Percentiles rank a stretch among this genome's conserved stretches.
phyloP scores from a whole-genome alignment of 1,284 basidiomycete genomes.

The Cerioporus squamosus region DNA sequence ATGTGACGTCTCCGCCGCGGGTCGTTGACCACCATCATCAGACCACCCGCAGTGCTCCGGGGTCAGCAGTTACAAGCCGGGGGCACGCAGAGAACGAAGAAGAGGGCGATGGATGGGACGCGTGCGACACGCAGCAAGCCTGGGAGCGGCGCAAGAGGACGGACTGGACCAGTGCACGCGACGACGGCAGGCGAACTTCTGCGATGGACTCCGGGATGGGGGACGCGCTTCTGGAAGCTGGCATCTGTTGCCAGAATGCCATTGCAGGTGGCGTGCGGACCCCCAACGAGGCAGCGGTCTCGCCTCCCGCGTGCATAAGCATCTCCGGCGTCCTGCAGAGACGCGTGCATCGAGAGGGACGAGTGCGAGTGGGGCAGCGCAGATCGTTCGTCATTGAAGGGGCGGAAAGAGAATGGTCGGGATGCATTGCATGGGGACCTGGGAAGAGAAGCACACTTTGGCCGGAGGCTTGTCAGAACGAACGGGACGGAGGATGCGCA shows the following conservation, averaged over 20 bases:
- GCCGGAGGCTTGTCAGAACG: constrained; percentile 2
- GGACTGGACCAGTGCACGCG: constrained; percentile 5
- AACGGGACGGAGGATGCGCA: constrained; percentile 8
- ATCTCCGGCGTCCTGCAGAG: constrained; percentile 1
- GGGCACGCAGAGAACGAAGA: neutral
- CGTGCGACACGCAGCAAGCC: neutral
- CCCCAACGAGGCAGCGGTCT: constrained; percentile 5
- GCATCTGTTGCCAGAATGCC: constrained; percentile 10
- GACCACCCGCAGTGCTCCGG: neutral
- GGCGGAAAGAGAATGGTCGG: constrained; percentile 5
- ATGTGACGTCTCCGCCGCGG: constrained; percentile 16
- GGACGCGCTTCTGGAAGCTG: constrained; percentile 11
- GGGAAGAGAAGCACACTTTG: constrained; percentile 7
- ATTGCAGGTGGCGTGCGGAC: constrained; percentile 1
- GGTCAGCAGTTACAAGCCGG: neutral
- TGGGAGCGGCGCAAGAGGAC: neutral
- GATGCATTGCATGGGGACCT: neutral
- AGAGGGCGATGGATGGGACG: neutral
- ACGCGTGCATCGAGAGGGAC: neutral
- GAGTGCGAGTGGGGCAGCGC: constrained; percentile 9
- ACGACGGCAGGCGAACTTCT: constrained; percentile 16
- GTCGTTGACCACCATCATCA: neutral
- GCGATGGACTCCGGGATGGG: constrained; percentile 7
- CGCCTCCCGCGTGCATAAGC: constrained; percentile 1
- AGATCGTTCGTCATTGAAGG: constrained; percentile 20